Base-by-base conservation (phyloP, 1,284 basidiomycete species). In the Ceraceosorus guamensis region DNA sequence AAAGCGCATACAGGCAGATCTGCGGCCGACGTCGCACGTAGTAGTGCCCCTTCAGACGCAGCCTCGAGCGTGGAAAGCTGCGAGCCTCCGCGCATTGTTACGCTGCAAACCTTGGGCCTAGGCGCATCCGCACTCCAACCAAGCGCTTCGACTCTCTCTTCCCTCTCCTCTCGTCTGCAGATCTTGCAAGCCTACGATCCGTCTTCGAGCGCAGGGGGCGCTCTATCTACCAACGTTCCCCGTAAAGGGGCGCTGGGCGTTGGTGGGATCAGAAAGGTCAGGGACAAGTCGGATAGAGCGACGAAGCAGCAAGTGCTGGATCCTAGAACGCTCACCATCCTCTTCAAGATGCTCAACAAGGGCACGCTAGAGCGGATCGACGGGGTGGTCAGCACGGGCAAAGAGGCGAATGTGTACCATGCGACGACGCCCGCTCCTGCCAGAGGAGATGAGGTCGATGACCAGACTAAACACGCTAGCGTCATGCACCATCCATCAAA, bases 381-480 rank as follows among this genome's bases (percentile, higher is more conserved):
- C 45, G 73, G 73, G 13, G 69, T 68, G 41, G 57, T 75, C 4
- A 68, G 65, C 30, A 75, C 73, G 0, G 73, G 73, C 8, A 75
- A 75, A 46, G 73, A 75, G 52, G 73, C 71, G 11, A 75, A 71
- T 45, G 73, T 75, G 5, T 75, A 74, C 52, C 71, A 75, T 45
- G 73, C 71, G 7, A 65, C 63, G 16, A 67, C 63, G 18, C 60
- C 70, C 18, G 50, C 60, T 6, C 31, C 53, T 2, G 45, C 41
- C 14, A 24, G 24, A 24, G 24, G 24, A 24, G 24, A 24, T 24
- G 24, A 24, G 24, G 24, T 24, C 24, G 2, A 24, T 24, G 24
- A 24, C 24, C 24, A 24, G 24, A 24, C 1, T 24, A 3, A 24
- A 24, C 24, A 24, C 24, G 24, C 24, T 24, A 24, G 24, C 24